phyloP scores from a whole-genome alignment of 2,329 filamentous ascomycete species.

The Neonectria coccinea region DNA sequence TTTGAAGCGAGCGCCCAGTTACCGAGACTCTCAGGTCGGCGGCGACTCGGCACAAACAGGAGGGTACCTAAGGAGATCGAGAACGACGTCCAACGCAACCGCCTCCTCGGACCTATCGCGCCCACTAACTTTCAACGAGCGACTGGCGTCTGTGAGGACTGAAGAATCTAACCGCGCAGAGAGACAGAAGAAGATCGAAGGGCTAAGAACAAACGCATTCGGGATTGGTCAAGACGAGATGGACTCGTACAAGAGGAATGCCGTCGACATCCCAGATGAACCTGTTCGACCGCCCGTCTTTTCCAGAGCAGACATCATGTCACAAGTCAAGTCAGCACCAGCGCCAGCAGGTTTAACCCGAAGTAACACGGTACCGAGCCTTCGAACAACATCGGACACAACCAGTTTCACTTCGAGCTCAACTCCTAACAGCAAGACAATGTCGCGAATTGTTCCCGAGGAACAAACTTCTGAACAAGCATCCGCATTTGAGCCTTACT shows the following conservation, averaged over 20 bases:
- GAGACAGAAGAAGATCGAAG: conserved; percentile 63
- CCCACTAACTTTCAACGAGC: conserved; percentile 81
- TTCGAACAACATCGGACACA: conserved; percentile 40
- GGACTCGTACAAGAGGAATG: conserved; percentile 69
- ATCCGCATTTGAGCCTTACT: conserved; percentile 84
- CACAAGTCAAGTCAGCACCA: conserved; percentile 39
- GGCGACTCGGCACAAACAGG: conserved; percentile 42
- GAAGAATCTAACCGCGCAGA: conserved; percentile 66
- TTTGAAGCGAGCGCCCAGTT: conserved; percentile 76
- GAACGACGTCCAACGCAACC: conserved; percentile 51
- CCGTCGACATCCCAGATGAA: conserved; percentile 64
- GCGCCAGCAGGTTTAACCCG: conserved; percentile 51
- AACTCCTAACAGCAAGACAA: conserved; percentile 20
- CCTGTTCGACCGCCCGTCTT: conserved; percentile 64
- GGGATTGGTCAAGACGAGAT: conserved; percentile 68
- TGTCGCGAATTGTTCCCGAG: conserved; percentile 37
- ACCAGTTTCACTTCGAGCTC: conserved; percentile 28
- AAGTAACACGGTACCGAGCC: conserved; percentile 57
- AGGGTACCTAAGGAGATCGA: conserved; percentile 59
- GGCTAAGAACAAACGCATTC: conserved; percentile 67
- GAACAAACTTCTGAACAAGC: conserved; percentile 46
- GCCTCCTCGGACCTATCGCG: conserved; percentile 49
- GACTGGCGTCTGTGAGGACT: conserved; percentile 77
- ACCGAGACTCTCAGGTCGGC: conserved; percentile 47
- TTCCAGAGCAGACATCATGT: conserved; percentile 72